phyloP scores from a whole-genome alignment of 139 green algal species.

The Tetradesmus lagerheimii region DNA sequence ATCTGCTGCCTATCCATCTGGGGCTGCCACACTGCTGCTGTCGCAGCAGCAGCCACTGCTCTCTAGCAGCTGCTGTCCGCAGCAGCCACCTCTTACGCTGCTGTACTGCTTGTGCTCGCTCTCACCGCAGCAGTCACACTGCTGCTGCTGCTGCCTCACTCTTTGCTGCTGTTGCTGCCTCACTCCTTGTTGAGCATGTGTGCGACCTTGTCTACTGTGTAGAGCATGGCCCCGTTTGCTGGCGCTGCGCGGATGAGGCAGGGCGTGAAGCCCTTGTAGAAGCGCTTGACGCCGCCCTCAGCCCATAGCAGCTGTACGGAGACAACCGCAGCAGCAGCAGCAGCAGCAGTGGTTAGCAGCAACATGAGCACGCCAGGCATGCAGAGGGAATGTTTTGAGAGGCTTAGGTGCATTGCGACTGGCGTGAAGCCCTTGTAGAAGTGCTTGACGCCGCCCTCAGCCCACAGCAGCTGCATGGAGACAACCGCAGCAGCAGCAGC shows the following conservation, averaged over 20 bases:
- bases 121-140: background rate
- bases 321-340: constrained; percentile 60
- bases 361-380: background rate
- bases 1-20: background rate
- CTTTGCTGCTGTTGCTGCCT: constrained; percentile 11
- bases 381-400: no score
- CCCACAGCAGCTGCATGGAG: constrained; percentile 17
- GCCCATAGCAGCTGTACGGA: constrained; percentile 73
- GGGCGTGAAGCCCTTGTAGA: constrained; percentile 95
- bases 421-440: constrained; percentile 95
- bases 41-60: background rate
- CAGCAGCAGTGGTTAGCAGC: background rate
- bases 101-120: background rate
- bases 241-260: constrained; percentile 90
- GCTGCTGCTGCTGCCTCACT: background rate
- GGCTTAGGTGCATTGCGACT: no score
- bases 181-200: constrained; percentile 57
- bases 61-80: background rate
- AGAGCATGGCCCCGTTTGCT: constrained; percentile 94
- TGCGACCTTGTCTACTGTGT: constrained; percentile 86
- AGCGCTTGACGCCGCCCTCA: constrained; percentile 85
- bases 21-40: background rate
- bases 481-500: constrained; percentile 61
- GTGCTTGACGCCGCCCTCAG: constrained; percentile 65
- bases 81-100: background rate